Evolutionary conservation across 2,329 filamentous ascomycete genomes (phyloP), one percentile per base, ranked within the genome.

Genomic region (Epichloe festucae): DNA sequence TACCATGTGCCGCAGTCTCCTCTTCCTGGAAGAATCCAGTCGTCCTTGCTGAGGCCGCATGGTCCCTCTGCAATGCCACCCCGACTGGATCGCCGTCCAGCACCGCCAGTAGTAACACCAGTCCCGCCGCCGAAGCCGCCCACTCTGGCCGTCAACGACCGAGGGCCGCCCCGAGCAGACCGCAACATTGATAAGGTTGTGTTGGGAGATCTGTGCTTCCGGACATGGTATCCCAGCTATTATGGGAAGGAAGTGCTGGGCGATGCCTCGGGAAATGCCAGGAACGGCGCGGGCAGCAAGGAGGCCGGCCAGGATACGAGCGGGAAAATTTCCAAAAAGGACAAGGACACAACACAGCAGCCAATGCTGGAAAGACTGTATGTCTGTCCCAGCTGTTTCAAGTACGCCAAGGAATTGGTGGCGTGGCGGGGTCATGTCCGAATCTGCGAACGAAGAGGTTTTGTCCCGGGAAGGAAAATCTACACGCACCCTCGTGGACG

Each of bases 301-400:
- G 59, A 57, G 0, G 63, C 63, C 2, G 60, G 53, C 56, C 62
- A 63, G 27, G 65, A 67, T 11, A 31, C 55, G 36, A 36, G 56
- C 21, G 58, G 58, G 27, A 65, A 63, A 53, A 57, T 55, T 10
- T 63, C 63, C 5, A 65, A 66, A 49, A 65, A 59, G 52, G 66
- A 66, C 17, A 66, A 65, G 15, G 66, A 71, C 53, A 51, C 63
- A 40, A 51, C 63, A 40, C 52, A 63, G 14, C 52, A 63, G 14
- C 70, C 71, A 1, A 70, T 80, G 60, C 75, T 88, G 15, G 80
- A 84, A 56, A 71, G 82, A 52, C 72, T 97, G 7, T 94, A 90
- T 60, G 86, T 97, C 36, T 98, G 93, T 64, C 85, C 87, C 36
- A 85, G 81, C 74, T 98, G 93, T 72, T 97, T 97, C 74, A 91